Base-by-base conservation (phyloP, 306 rosid species). In the Corylus avellana region DNA sequence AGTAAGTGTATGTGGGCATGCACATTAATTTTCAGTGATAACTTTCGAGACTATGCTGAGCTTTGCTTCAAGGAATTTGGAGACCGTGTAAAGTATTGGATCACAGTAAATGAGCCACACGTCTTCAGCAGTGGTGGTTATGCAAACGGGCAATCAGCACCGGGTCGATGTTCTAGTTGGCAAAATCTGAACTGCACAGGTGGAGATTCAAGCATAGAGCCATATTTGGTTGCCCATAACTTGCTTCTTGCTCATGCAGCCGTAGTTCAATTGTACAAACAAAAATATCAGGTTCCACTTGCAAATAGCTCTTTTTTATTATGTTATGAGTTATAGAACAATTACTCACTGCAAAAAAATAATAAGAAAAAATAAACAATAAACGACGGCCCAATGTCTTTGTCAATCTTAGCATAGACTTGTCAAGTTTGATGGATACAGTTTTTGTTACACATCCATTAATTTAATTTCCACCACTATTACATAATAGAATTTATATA, bases 181-280 rank as follows among this genome's bases (percentile, higher is more conserved):
- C 57, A 58, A 2, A 78, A 79, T 5, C 80, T 61, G 0, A 89
- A 87, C 5, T 87, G 93, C 79, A 83, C 59, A 0, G 84, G 84
- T 2, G 92, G 92, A 4, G 83, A 89, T 75, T 89, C 90, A 1
- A 81, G 62, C 2, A 81, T 48, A 0, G 90, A 89, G 72, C 94
- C 92, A 1, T 88, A 88, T 56, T 0, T 88, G 17, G 89, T 75
- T 12, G 2, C 85, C 13, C 94, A 90, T 22, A 6, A 88, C 48
- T 80, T 62, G 6, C 77, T 90, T 63, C 87, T 87, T 47, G 82
- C 93, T 78, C 91, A 89, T 89, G 92, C 90, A 32, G 68, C 80
- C 3, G 87, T 81, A 0, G 89, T 84, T 50, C 12, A 83, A 11
- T 32, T 83, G 12, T 89, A 87, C 48, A 87, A 58, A 70, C 17